These are phyloP conservation scores for Lactifluus volemus DNA, from an alignment of 768 basidiomycete species.

Conservation along the genomic window DNA sequence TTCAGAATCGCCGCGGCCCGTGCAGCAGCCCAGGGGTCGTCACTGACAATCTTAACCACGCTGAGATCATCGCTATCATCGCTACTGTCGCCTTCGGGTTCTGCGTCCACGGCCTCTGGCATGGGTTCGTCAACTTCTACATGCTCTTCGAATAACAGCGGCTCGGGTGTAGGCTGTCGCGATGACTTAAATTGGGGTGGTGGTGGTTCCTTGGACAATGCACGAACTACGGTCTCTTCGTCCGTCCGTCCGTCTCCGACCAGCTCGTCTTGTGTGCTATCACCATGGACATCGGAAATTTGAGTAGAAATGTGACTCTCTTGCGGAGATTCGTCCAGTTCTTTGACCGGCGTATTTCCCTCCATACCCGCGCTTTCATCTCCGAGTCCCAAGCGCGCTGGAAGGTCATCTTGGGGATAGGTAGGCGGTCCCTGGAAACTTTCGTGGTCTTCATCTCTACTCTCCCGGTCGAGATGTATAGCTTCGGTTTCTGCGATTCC, in stretches of 20 bases:
- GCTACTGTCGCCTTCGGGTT: slow-evolving; percentile 26
- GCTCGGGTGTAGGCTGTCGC: not conserved
- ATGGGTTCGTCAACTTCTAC: slow-evolving; percentile 15
- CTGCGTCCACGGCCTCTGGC: slow-evolving; percentile 21
- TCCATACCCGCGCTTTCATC: not conserved
- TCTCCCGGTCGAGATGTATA: not conserved
- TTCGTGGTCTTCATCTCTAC: not conserved
- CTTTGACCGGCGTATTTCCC: not conserved
- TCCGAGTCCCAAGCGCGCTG: not conserved
- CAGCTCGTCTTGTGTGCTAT: not conserved
- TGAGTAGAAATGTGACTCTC: not conserved
- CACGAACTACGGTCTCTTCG: slow-evolving; percentile 29
- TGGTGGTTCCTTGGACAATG: slow-evolving; percentile 26
- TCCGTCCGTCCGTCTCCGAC: slow-evolving; percentile 23
- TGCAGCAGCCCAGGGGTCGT: slow-evolving; percentile 80
- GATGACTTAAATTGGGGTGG: not conserved
- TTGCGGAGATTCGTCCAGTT: not conserved
- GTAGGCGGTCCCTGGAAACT: not conserved
- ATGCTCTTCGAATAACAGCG: not conserved
- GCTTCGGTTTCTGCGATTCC: not conserved
- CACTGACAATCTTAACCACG: slow-evolving; percentile 79
- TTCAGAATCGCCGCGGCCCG: slow-evolving; percentile 90
- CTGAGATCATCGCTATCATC: slow-evolving; percentile 40
- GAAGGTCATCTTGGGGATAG: not conserved
- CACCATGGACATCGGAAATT: not conserved